A percentile compares a stretch with the other conserved stretches of the same genome.
These are phyloP conservation scores for Schoenoplectus tabernaemontani DNA, from an alignment of 202 grass and related monocot genomes.

Conservation along the genomic window DNA sequence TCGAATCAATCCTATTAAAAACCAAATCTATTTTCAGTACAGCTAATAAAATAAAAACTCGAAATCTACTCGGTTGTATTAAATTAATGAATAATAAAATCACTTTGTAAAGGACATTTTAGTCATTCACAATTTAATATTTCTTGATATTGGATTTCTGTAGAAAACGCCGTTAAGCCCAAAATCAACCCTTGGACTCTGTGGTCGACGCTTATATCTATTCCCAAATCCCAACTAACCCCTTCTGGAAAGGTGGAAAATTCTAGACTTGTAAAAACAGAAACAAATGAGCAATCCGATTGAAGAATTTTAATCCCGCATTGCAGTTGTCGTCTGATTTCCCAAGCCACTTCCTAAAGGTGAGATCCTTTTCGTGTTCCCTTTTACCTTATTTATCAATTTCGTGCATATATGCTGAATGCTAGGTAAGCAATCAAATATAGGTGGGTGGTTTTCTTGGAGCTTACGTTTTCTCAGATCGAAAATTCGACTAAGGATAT, in stretches of 20 bases:
- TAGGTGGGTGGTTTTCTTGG: neutral
- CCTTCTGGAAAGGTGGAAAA: neutral
- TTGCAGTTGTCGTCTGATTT: neutral
- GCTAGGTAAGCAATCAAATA: neutral
- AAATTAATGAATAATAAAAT: too few species aligned
- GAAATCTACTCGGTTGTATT: neutral
- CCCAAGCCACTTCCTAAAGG: neutral
- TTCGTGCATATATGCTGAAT: too few species aligned
- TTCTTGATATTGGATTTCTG: neutral
- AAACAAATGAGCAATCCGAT: constrained; percentile 3
- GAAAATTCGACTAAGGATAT: neutral
- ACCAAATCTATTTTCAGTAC: neutral
- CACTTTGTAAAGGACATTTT: constrained; percentile 1
- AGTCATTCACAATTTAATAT: neutral
- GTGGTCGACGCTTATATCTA: neutral
- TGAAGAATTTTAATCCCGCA: neutral
- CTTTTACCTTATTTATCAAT: neutral
- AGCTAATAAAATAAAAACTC: neutral
- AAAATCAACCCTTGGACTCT: neutral
- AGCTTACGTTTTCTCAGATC: neutral
- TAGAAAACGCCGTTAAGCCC: constrained; percentile 12
- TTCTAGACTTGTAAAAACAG: neutral
- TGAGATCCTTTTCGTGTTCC: neutral
- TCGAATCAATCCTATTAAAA: neutral
- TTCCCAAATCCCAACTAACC: neutral